Conservation (phyloP, 768 basidiomycete genomes). For the Rhizopogon vinicolor region DNA sequence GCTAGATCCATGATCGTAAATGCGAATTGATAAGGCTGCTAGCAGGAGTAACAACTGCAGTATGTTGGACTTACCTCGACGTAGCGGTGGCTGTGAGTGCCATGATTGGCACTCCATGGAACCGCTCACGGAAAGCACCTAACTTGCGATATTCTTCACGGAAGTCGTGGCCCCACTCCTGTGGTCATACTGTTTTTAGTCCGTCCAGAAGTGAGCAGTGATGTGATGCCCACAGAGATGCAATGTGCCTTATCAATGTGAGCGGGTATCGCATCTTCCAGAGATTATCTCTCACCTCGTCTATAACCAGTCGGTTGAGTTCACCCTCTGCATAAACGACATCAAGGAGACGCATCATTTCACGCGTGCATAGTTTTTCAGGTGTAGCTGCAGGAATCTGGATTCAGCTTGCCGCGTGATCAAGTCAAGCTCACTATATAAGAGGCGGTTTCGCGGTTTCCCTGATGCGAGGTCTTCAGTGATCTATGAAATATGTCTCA, state of each 20-base stretch:
- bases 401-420: not conserved
- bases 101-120: conserved; percentile 76
- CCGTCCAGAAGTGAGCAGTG: not conserved
- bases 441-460: conserved; percentile 51
- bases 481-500: conserved; percentile 39
- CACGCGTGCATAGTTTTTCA: conserved; percentile 56
- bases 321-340: conserved; percentile 48
- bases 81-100: conserved; percentile 86
- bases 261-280: not conserved
- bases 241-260: conserved; percentile 60
- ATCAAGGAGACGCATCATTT: conserved; percentile 49
- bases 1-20: conserved; percentile 30
- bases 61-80: conserved; percentile 38
- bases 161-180: conserved; percentile 89
- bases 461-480: conserved; percentile 55
- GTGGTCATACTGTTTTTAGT: not conserved
- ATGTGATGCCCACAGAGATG: conserved; percentile 54
- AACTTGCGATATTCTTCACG: conserved; percentile 69
- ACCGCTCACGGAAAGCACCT: conserved; percentile 64
- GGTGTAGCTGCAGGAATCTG: conserved; percentile 55
- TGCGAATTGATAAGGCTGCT: not conserved
- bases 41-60: not conserved
- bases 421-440: conserved; percentile 57
- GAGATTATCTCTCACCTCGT: conserved; percentile 50
- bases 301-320: conserved; percentile 73